Conservation (phyloP, 2,329 filamentous ascomycete genomes). For the Colletotrichum sojae region DNA sequence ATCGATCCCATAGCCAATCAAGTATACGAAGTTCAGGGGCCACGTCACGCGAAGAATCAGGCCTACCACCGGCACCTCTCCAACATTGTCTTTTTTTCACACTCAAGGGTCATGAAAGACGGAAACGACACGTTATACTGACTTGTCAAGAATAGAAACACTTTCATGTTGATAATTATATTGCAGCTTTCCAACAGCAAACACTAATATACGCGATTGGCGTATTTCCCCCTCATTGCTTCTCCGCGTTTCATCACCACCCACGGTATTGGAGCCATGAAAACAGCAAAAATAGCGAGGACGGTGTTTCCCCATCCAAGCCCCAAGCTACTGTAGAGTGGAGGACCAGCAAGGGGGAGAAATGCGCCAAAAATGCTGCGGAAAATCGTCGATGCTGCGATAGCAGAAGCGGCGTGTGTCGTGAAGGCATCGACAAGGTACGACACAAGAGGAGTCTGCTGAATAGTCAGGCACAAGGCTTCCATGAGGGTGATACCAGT, state of each 20-base stretch:
- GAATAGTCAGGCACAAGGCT: not conserved
- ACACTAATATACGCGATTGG: slow-evolving; percentile 3
- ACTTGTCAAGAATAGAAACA: too few relatives aligned
- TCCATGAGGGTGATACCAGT: too few relatives aligned
- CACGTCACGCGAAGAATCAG: too few relatives aligned
- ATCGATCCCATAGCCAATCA: too few relatives aligned
- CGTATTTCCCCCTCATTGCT: slow-evolving; percentile 17
- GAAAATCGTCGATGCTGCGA: slow-evolving; percentile 74
- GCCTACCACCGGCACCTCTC: too few relatives aligned
- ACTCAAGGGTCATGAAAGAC: too few relatives aligned
- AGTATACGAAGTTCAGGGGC: too few relatives aligned
- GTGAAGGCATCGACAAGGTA: slow-evolving; percentile 70
- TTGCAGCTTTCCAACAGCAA: not conserved
- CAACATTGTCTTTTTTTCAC: too few relatives aligned
- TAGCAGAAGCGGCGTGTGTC: slow-evolving; percentile 72
- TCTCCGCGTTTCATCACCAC: slow-evolving; percentile 62
- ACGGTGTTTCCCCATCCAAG: slow-evolving; percentile 67
- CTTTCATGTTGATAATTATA: too few relatives aligned
- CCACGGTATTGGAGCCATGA: slow-evolving; percentile 61
- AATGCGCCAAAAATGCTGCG: slow-evolving; percentile 64
- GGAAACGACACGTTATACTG: too few relatives aligned
- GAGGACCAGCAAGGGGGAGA: slow-evolving; percentile 64
- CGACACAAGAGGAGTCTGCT: slow-evolving; percentile 47
- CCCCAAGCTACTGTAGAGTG: slow-evolving; percentile 65
- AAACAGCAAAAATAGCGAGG: slow-evolving; percentile 55